Base-by-base conservation (phyloP, 2,329 filamentous ascomycete genomes). In the Mycosphaerelloides madeirae region DNA sequence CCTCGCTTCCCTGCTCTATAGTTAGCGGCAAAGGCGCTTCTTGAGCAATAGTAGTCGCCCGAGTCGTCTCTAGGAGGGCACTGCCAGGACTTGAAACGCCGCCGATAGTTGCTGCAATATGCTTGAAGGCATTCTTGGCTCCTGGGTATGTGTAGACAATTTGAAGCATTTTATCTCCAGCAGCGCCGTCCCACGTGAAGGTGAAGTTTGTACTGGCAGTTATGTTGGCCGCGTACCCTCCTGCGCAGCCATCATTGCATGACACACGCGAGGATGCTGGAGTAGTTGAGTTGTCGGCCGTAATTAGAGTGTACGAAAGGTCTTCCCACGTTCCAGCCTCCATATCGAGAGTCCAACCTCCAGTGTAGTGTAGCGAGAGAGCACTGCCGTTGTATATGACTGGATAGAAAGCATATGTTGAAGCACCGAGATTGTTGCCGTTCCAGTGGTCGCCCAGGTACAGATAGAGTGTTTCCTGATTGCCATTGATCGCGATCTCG, bases 361-460 rank as follows among this genome's bases (percentile, higher is more conserved):
- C 51, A 1, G 57, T 57, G 12, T 48, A 33, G 39, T 58, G 53
- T 4, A 60, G 40, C 8, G 47, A 41, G 3, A 60, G 31, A 2
- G 41, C 47, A 8, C 38, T 29, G 12, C 48, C 45, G 18, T 58
- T 47, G 37, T 54, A 56, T 18, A 52, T 28, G n/a, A 54, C 46
- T 2, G 54, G 57, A 40, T 57, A 53, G 51, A 60, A 60, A 35
- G 54, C 48, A 19, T 60, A 60, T 1, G 53, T 54, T 2, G 48
- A 55, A 5, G 54, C 46, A 25, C 51, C 49, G 1, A 86, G 70
- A 50, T 84, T 80, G n/a, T 62, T 60, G 4, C 70, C 74, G 0
- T 77, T 63, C 82, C 83, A 85, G 16, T 83, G 76, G 63, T 86
- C 82, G 15, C 83, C 82, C 64, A 84, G 76, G 63, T 84, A 85